phyloP scores from a whole-genome alignment of 257 asterid genomes.

The Przewalskia tangutica region DNA sequence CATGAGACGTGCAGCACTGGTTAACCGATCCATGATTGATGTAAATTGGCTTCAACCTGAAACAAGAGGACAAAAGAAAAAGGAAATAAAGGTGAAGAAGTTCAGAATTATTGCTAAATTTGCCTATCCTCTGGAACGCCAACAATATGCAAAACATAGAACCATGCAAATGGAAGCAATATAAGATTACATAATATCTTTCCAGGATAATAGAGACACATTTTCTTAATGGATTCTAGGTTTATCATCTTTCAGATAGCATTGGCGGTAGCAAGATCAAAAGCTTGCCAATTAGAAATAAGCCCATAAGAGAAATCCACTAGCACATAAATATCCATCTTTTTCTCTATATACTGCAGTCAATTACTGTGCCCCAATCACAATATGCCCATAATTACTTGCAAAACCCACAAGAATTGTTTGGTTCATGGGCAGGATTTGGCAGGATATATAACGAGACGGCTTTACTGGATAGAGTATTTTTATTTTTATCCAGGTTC shows the following conservation, averaged over 20 bases:
- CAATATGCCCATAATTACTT: background rate
- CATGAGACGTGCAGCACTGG: conserved; percentile 72
- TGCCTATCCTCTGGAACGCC: background rate
- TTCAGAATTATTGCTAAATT: background rate
- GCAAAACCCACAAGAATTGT: background rate
- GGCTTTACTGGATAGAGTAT: background rate
- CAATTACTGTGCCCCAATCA: background rate
- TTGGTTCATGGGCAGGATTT: background rate
- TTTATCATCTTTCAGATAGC: background rate
- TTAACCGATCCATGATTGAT: conserved; percentile 56
- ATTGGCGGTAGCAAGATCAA: background rate
- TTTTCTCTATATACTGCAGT: background rate
- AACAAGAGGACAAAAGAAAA: background rate
- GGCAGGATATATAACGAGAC: background rate
- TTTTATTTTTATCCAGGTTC: background rate
- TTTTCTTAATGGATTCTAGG: background rate
- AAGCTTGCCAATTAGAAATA: background rate
- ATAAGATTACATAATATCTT: background rate
- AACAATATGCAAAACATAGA: background rate
- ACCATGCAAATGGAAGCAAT: background rate
- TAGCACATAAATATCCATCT: background rate
- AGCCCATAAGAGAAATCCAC: background rate
- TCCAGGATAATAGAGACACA: background rate
- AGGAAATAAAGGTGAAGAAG: background rate
- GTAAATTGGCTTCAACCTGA: conserved; percentile 32